Conservation (phyloP, 192 early-diverging fungal species). For the Oehlia diaphana region DNA sequence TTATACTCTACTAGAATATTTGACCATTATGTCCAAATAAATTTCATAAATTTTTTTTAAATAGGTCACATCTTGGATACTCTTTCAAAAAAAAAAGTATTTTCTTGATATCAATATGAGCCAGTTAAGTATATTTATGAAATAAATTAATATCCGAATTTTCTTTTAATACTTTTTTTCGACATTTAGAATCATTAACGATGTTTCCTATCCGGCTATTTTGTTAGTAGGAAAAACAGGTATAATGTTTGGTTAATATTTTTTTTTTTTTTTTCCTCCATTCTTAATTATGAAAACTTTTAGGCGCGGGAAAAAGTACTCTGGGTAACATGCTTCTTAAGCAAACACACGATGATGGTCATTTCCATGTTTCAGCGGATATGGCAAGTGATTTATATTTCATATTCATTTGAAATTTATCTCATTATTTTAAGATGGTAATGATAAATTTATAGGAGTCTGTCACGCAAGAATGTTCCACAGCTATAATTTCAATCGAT, state of each 20-base stretch:
- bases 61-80: too few species aligned
- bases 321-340: constrained; percentile 12
- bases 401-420: neutral
- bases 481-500: constrained; percentile 1
- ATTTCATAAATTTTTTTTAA: too few species aligned
- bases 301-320: constrained; percentile 30
- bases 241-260: neutral
- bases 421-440: neutral
- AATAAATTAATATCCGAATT: neutral
- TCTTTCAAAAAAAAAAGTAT: too few species aligned
- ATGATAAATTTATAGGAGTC: neutral
- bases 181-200: neutral
- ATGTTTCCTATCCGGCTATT: neutral
- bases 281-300: constrained; percentile 4
- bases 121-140: constrained; percentile 23
- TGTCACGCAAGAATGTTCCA: constrained; percentile 3
- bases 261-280: neutral
- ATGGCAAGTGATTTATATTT: constrained; percentile 6
- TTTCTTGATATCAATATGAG: neutral
- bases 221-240: constrained; percentile 20
- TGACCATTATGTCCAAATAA: too few species aligned
- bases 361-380: neutral
- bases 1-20: too few species aligned
- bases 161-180: neutral
- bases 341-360: neutral